Evolutionary conservation across 2,329 filamentous ascomycete genomes (phyloP), one percentile per base, ranked within the genome.

Genomic region (Colletotrichum euphorbiae): DNA sequence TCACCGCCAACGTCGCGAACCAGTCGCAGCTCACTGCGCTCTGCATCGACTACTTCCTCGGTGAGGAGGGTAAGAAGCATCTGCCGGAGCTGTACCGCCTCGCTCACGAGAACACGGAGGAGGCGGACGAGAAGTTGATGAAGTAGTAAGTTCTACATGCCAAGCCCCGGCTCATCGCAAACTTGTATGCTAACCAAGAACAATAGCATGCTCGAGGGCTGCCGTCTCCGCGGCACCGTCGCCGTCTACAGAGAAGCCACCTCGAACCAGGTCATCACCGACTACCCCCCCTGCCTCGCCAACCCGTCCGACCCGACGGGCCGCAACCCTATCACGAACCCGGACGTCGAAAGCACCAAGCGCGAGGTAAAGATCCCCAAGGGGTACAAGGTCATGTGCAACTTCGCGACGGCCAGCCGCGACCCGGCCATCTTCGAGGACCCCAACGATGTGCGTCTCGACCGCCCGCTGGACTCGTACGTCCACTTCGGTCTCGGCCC

Each of bases 21-120:
- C 87, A 90, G 75, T 84, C 84, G 8, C 84, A 87, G 71, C 78
- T 87, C 67, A 86, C 89, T 72, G 81, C 84, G 1, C 85, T 89
- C 75, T 80, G 86, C 43, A 77, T 90, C 55, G 87, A 90, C 72
- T 90, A 85, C 77, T 90, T 88, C 74, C 80, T 90, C 9, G 80
- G 80, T 57, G 77, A 84, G 67, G 77, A 84, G 67, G 82, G 85
- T 72, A 77, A 79, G 70, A 64, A 79, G 38, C 80, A 89, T 70
- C 77, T 89, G 2, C 77, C 83, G 0, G 82, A 85, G 58, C 83
- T 90, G 70, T 81, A 85, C 70, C 78, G 79, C 13, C 79, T 89
- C 6, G 82, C 87, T 38, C 80, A 82, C 54, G 73, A 82, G 51
- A 77, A 86, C 63, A 84, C 81, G 3, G 71, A 78, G 6, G 84